Evolutionary conservation across 2,329 filamentous ascomycete species (phyloP).

Genomic region (Monosporascus sp.): DNA sequence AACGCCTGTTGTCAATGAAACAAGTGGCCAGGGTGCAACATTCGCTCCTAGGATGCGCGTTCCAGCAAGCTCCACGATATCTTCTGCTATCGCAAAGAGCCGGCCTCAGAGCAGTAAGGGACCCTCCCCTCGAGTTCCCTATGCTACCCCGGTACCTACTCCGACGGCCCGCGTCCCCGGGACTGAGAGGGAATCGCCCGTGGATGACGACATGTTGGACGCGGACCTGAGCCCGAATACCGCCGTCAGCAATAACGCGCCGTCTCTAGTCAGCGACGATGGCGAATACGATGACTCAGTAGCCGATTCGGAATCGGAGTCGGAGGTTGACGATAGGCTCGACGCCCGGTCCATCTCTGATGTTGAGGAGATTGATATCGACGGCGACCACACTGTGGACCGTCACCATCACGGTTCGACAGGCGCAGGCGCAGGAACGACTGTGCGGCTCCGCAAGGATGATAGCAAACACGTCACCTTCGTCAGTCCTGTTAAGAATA

Average conservation of each 20-base stretch:
- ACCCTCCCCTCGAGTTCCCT: constrained; percentile 33
- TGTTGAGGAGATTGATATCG: constrained; percentile 57
- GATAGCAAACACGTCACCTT: constrained; percentile 53
- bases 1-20: constrained; percentile 33
- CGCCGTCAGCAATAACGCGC: constrained; percentile 68
- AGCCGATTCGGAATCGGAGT: constrained; percentile 54
- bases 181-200: constrained; percentile 16
- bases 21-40: constrained; percentile 33
- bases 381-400: constrained; percentile 47
- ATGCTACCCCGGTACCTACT: constrained; percentile 34
- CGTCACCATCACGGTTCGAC: constrained; percentile 36
- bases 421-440: constrained; percentile 29
- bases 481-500: constrained; percentile 45
- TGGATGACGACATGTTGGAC: constrained; percentile 52
- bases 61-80: constrained; percentile 52
- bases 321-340: constrained; percentile 51
- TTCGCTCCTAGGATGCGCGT: constrained; percentile 43
- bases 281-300: constrained; percentile 73
- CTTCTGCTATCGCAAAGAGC: constrained; percentile 40
- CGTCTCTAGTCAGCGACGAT: constrained; percentile 75
- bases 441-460: constrained; percentile 49
- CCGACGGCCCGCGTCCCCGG: constrained; percentile 24
- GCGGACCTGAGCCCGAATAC: constrained; percentile 65
- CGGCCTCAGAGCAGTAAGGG: constrained; percentile 57
- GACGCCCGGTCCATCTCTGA: constrained; percentile 58